phyloP scores from a whole-genome alignment of 148 eudicot species.

The Chenopodium formosanum region DNA sequence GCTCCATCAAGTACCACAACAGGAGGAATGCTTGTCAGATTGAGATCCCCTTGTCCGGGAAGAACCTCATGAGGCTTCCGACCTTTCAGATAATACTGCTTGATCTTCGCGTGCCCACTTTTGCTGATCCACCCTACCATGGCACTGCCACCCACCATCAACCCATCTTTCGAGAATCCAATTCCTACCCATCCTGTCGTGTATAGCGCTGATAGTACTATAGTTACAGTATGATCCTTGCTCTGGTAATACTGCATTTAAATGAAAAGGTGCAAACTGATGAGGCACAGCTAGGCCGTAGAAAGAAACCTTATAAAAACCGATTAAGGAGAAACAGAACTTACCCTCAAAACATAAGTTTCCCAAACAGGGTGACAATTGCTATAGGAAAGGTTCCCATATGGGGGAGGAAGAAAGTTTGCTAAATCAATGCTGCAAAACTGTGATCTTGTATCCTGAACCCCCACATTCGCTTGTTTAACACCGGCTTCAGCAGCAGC shows the following conservation, averaged over 20 bases:
- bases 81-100: slow-evolving; percentile 61
- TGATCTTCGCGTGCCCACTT: slow-evolving; percentile 65
- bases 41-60: slow-evolving; percentile 75
- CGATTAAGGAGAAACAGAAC: slow-evolving; percentile 10
- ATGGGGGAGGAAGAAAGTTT: slow-evolving; percentile 82
- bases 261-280: background rate
- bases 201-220: slow-evolving; percentile 74
- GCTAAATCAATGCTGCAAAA: slow-evolving; percentile 69
- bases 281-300: background rate
- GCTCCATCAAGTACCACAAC: slow-evolving; percentile 67
- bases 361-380: slow-evolving; percentile 77
- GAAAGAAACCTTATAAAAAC: background rate
- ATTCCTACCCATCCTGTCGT: slow-evolving; percentile 96
- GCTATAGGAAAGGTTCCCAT: slow-evolving; percentile 57
- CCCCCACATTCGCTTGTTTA: slow-evolving; percentile 9
- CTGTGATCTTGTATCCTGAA: slow-evolving; percentile 19
- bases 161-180: slow-evolving; percentile 84
- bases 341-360: slow-evolving; percentile 68
- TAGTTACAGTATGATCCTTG: slow-evolving; percentile 61
- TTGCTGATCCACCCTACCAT: slow-evolving; percentile 87
- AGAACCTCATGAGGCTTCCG: slow-evolving; percentile 46
- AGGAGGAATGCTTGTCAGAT: slow-evolving; percentile 64
- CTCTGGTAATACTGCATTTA: slow-evolving; percentile 71
- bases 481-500: slow-evolving; percentile 21
- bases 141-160: slow-evolving; percentile 85